phyloP scores from a whole-genome alignment of 2,329 filamentous ascomycete genomes.

The Exophiala oligosperma region DNA sequence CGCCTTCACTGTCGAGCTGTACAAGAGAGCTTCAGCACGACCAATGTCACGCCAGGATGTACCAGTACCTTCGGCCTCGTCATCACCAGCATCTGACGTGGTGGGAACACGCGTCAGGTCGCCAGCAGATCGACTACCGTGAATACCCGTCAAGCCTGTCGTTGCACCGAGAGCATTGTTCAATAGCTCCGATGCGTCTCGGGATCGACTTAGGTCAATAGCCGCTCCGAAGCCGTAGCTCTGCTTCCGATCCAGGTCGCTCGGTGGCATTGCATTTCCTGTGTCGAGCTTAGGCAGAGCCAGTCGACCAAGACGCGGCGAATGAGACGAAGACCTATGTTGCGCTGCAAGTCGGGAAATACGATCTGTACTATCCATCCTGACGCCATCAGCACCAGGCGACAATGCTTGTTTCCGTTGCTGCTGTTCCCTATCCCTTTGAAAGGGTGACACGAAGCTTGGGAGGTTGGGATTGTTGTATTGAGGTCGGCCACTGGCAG shows the following conservation, averaged over 20 bases:
- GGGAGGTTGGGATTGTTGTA: constrained; percentile 50
- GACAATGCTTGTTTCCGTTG: constrained; percentile 34
- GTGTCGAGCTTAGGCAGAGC: constrained; percentile 54
- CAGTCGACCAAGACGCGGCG: constrained; percentile 46
- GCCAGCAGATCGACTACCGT: constrained; percentile 21
- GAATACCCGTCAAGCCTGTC: constrained; percentile 19
- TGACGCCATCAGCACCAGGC: constrained; percentile 14
- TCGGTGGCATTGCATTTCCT: constrained; percentile 32
- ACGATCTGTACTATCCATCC: constrained; percentile 34
- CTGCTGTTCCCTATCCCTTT: constrained; percentile 37
- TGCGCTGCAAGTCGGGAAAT: constrained; percentile 45
- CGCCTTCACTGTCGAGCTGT: constrained; percentile 87
- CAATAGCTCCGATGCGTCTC: constrained; percentile 23
- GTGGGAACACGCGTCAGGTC: constrained; percentile 6
- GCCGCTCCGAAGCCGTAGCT: constrained; percentile 35
- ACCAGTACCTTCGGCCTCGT: constrained; percentile 25
- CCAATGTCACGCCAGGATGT: constrained; percentile 69
- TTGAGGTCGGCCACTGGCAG: constrained; percentile 29
- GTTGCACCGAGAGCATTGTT: constrained; percentile 32
- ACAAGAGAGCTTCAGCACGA: constrained; percentile 71
- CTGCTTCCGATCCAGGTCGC: constrained; percentile 20
- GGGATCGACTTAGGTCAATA: constrained; percentile 23
- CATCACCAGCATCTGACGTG: constrained; percentile 5
- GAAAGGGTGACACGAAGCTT: constrained; percentile 51
- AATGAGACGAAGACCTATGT: constrained; percentile 39